Percentiles rank a stretch among this genome's conserved stretches.
These are phyloP conservation scores for Microcyclosporella mali DNA, from an alignment of 2,329 filamentous ascomycete species.

Conservation along the genomic window DNA sequence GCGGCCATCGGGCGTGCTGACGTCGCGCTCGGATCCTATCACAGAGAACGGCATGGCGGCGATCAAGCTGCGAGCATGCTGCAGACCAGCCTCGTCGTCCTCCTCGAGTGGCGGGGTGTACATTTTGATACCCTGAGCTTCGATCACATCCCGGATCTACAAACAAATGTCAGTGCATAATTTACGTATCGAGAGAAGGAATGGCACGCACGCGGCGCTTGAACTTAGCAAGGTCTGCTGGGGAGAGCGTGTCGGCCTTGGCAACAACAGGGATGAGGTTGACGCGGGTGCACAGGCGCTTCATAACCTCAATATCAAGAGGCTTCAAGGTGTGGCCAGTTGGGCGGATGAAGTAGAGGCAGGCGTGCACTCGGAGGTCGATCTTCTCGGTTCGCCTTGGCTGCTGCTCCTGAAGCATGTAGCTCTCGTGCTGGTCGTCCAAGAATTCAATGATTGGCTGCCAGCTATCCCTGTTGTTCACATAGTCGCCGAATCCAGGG, in stretches of 20 bases:
- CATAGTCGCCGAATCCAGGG: conserved; percentile 97
- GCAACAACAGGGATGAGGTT: conserved; percentile 98
- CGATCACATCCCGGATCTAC: conserved; percentile 88
- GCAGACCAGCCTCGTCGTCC: conserved; percentile 91
- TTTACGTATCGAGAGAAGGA: not conserved
- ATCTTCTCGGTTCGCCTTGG: conserved; percentile 98
- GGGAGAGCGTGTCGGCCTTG: conserved; percentile 96
- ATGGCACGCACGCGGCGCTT: conserved; percentile 78
- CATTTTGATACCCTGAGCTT: conserved; percentile 99
- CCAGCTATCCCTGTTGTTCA: conserved; percentile 99
- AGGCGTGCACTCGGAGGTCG: conserved; percentile 95
- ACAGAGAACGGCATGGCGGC: conserved; percentile 97
- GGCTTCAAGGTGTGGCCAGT: conserved; percentile 98
- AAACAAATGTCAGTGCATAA: conserved; percentile 25
- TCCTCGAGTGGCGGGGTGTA: conserved; percentile 97
- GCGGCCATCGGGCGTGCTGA: conserved; percentile 90
- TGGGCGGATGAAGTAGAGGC: conserved; percentile 97
- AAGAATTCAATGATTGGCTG: conserved; percentile 99
- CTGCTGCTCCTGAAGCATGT: conserved; percentile 99
- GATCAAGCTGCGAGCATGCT: conserved; percentile 91
- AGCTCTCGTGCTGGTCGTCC: conserved; percentile 99
- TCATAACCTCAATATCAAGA: conserved; percentile 99
- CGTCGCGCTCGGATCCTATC: conserved; percentile 98
- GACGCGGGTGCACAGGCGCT: conserved; percentile 93
- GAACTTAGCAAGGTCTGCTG: conserved; percentile 83